phyloP scores from a whole-genome alignment of 805 yeast genomes.

The Metschnikowia similis region DNA sequence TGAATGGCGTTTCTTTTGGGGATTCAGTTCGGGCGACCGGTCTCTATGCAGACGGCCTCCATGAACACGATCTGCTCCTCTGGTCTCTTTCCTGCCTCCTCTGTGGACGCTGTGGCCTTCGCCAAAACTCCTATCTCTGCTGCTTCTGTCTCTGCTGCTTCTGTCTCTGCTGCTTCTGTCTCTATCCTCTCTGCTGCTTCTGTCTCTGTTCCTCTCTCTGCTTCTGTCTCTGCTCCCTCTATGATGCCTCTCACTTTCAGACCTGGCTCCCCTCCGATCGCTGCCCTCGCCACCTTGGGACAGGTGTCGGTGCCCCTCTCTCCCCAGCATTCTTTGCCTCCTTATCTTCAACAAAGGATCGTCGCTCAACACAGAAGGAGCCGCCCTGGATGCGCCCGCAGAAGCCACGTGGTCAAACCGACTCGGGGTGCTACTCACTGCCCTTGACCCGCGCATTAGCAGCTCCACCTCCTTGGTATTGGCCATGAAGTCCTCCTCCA shows the following conservation, averaged over 20 bases:
- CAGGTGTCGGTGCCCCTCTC: not conserved
- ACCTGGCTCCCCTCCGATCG: not conserved
- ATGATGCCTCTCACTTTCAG: not conserved
- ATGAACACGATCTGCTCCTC: not conserved
- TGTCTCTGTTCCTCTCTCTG: not conserved
- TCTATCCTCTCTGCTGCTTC: not conserved
- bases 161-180: not conserved
- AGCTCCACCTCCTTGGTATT: conserved; percentile 44
- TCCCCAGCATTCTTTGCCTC: conserved; percentile 5
- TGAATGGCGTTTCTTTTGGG: not conserved
- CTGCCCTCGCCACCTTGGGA: not conserved
- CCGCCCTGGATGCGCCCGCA: conserved; percentile 19
- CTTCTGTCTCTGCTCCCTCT: not conserved
- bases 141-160: not conserved
- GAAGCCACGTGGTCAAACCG: conserved; percentile 23
- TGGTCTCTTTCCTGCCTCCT: not conserved
- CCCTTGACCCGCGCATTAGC: conserved; percentile 49
- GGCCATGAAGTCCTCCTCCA: conserved; percentile 24
- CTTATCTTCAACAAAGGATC: conserved; percentile 52
- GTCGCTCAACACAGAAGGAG: conserved; percentile 24
- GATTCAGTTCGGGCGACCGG: not conserved
- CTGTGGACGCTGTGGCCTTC: not conserved
- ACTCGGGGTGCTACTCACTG: conserved; percentile 31
- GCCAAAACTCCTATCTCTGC: not conserved
- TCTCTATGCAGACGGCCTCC: conserved; percentile 1